These are phyloP conservation scores for Ceratobasidium sp. DNA, from an alignment of 1,284 basidiomycete species.

Conservation along the genomic window DNA sequence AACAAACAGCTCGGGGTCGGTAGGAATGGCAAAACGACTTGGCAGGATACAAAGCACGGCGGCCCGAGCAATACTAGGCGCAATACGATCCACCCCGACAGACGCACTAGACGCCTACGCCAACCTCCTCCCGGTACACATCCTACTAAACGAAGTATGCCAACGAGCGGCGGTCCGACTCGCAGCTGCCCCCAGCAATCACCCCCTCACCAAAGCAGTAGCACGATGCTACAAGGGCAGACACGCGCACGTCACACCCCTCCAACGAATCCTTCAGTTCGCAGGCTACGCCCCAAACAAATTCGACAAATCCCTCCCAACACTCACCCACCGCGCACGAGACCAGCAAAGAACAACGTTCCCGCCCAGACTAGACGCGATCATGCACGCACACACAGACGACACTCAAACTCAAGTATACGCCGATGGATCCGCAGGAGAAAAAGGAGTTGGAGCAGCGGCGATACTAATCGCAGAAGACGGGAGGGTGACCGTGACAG, in stretches of 20 bases:
- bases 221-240: background rate
- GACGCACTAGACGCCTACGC: background rate
- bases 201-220: background rate
- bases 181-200: background rate
- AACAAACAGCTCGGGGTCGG: constrained; percentile 42
- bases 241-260: background rate
- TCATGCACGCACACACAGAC: no score
- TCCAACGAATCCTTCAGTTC: background rate
- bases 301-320: constrained; percentile 9
- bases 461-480: background rate
- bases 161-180: background rate
- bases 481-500: background rate
- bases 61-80: constrained; percentile 11
- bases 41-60: background rate
- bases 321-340: background rate
- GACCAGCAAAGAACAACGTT: no score
- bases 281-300: background rate
- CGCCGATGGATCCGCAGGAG: no score
- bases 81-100: constrained; percentile 1
- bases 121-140: background rate
- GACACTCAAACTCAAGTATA: no score
- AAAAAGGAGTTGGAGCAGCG: background rate
- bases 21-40: background rate
- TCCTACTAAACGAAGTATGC: constrained; percentile 16
- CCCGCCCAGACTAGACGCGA: no score